Evolutionary conservation across 768 basidiomycete genomes (phyloP).

Genomic region (Amanita muscaria): DNA sequence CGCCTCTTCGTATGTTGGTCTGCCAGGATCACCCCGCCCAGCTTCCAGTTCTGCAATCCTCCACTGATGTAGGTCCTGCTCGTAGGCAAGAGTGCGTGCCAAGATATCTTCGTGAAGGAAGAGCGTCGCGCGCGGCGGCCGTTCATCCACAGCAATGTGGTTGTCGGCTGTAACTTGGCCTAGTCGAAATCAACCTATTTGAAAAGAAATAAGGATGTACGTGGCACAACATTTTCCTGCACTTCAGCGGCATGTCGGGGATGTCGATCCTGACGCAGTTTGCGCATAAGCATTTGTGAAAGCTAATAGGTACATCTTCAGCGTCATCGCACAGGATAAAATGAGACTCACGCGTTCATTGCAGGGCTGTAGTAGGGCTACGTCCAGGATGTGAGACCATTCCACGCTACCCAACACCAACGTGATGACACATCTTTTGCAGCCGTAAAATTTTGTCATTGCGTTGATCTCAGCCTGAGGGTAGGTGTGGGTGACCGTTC

Average conservation of each 20-base stretch:
- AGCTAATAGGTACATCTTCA: conserved; percentile 10
- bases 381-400: conserved; percentile 6
- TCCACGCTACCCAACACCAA: not conserved
- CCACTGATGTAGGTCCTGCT: conserved; percentile 12
- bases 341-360: conserved; percentile 8
- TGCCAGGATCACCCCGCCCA: conserved; percentile 9
- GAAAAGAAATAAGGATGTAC: conserved; percentile 7
- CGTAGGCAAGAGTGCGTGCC: conserved; percentile 12
- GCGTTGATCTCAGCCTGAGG: conserved; percentile 1
- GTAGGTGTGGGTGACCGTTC: no score
- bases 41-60: conserved; percentile 12
- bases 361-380: not conserved
- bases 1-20: conserved; percentile 9
- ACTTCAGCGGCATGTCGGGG: conserved; percentile 11
- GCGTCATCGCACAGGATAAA: conserved; percentile 4
- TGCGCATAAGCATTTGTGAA: conserved; percentile 11
- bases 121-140: conserved; percentile 7
- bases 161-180: not conserved
- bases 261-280: conserved; percentile 11
- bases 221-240: conserved; percentile 13
- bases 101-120: conserved; percentile 13
- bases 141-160: conserved; percentile 3
- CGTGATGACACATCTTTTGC: conserved; percentile 7
- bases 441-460: conserved; percentile 8
- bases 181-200: conserved; percentile 7